phyloP scores from a whole-genome alignment of 1,284 basidiomycete species.

The Puccinia coronata region DNA sequence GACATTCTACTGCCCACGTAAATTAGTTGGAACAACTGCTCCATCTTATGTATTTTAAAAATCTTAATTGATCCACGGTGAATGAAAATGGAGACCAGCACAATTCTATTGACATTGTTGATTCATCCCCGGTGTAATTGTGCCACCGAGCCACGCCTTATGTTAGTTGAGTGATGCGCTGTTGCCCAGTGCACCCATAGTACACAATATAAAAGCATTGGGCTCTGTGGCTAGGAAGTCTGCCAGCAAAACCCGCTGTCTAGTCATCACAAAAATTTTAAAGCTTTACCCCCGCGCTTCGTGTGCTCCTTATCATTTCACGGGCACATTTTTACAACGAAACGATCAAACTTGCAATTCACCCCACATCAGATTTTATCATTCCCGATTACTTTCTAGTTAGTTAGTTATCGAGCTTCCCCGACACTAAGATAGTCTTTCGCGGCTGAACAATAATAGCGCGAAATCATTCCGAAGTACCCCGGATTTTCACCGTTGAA shows the following conservation, averaged over 20 bases:
- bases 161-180: slow-evolving; percentile 18
- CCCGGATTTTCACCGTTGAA: slow-evolving; percentile 1
- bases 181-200: neutral
- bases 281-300: neutral
- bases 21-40: slow-evolving; percentile 10
- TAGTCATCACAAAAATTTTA: neutral
- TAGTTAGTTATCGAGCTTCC: neutral
- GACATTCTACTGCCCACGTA: slow-evolving; percentile 15
- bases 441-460: neutral
- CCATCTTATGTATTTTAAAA: slow-evolving; percentile 15
- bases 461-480: neutral
- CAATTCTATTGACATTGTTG: slow-evolving; percentile 3
- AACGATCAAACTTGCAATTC: neutral
- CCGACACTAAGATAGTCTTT: neutral
- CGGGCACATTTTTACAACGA: too few species aligned
- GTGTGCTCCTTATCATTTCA: neutral
- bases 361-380: neutral
- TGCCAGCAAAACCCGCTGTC: neutral
- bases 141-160: neutral
- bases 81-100: slow-evolving; percentile 7
- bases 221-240: neutral
- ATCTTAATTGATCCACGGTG: slow-evolving; percentile 21
- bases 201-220: neutral
- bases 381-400: neutral
- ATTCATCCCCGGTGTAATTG: slow-evolving; percentile 13